phyloP scores from a whole-genome alignment of 371 early-diverging fungal genomes.

The Batkoa obscura region DNA sequence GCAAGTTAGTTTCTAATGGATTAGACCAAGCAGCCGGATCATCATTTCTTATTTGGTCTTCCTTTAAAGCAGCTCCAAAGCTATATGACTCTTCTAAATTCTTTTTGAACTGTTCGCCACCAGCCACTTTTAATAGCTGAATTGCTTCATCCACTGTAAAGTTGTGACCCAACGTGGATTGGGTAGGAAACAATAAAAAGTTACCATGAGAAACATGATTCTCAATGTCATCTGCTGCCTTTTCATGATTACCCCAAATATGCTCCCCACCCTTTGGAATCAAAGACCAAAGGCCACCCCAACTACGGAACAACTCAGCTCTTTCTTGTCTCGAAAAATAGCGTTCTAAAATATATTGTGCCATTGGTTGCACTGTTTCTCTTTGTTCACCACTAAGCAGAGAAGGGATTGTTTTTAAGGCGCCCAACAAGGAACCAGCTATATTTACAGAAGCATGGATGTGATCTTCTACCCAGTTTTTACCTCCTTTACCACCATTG shows the following conservation, averaged over 20 bases:
- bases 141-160: slow-evolving; percentile 33
- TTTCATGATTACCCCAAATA: slow-evolving; percentile 51
- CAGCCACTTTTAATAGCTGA: slow-evolving; percentile 24
- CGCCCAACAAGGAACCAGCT: slow-evolving; percentile 77
- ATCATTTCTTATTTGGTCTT: slow-evolving; percentile 11
- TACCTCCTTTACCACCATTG: slow-evolving; percentile 54
- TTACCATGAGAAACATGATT: neutral
- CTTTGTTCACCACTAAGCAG: slow-evolving; percentile 67
- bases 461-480: slow-evolving; percentile 60
- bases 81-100: slow-evolving; percentile 37
- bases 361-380: slow-evolving; percentile 69
- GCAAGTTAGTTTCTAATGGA: slow-evolving; percentile 63
- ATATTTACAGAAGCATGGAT: slow-evolving; percentile 70
- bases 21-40: slow-evolving; percentile 65
- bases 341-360: slow-evolving; percentile 58
- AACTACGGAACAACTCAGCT: slow-evolving; percentile 57
- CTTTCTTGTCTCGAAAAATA: slow-evolving; percentile 68
- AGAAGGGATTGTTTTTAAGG: slow-evolving; percentile 63
- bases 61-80: slow-evolving; percentile 33
- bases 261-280: slow-evolving; percentile 73
- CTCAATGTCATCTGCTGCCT: slow-evolving; percentile 45
- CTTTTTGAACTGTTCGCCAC: slow-evolving; percentile 23
- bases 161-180: slow-evolving; percentile 8
- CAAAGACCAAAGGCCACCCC: slow-evolving; percentile 59
- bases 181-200: neutral